These are phyloP conservation scores for Xenoacremonium recifei DNA, from an alignment of 2,329 filamentous ascomycete species.

Conservation along the genomic window DNA sequence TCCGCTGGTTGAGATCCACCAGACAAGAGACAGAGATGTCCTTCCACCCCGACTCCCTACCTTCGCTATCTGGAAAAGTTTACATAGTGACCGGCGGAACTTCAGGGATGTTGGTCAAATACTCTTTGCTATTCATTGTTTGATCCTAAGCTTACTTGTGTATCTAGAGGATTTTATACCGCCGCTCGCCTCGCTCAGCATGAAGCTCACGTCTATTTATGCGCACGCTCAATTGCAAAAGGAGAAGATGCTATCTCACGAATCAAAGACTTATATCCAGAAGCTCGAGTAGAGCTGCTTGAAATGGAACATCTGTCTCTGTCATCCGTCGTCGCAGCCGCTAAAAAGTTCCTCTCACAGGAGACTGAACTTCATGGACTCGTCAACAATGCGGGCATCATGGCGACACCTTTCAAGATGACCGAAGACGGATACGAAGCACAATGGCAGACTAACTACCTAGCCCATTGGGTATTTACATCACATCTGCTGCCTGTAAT, in stretches of 20 bases:
- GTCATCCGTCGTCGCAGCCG: neutral
- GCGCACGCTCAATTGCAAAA: neutral
- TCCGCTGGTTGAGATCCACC: too few species aligned
- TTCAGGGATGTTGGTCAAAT: slow-evolving; percentile 9
- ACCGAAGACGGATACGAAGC: slow-evolving; percentile 36
- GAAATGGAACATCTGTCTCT: neutral
- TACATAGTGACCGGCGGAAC: slow-evolving; percentile 8
- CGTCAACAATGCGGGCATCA: slow-evolving; percentile 11
- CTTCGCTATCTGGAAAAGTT: slow-evolving; percentile 5
- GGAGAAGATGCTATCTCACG: neutral
- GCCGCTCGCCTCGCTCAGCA: slow-evolving; percentile 1
- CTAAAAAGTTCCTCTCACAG: neutral
- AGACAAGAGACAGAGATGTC: too few species aligned
- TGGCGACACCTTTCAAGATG: slow-evolving; percentile 22
- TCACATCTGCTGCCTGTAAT: slow-evolving; percentile 10
- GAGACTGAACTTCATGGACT: slow-evolving; percentile 2
- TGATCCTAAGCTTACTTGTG: too few species aligned
- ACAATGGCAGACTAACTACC: slow-evolving; percentile 38
- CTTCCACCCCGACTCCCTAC: slow-evolving; percentile 8
- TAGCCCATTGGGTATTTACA: slow-evolving; percentile 11
- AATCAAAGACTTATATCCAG: neutral
- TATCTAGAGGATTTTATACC: slow-evolving; percentile 2
- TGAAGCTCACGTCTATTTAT: slow-evolving; percentile 3
- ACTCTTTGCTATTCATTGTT: too few species aligned
- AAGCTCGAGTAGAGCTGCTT: slow-evolving; percentile 1